A percentile compares a stretch with the other conserved stretches of the same genome.
phyloP scores from a whole-genome alignment of 306 rosid genomes.

The Potentilla sterilis region DNA sequence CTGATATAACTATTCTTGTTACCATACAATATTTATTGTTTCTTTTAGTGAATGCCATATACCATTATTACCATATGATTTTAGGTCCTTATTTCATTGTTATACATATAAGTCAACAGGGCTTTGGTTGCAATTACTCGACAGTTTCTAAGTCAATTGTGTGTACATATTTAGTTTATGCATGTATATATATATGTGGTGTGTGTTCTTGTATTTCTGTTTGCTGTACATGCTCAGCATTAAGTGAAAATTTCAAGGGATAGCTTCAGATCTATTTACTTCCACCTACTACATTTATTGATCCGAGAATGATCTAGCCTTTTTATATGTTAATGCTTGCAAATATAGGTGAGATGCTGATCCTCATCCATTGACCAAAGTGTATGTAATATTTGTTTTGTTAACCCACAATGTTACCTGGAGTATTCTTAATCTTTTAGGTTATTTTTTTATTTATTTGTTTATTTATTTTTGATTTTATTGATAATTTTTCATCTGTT shows the following conservation, averaged over 20 bases:
- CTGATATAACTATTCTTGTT: slow-evolving; percentile 4
- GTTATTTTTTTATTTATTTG: neutral
- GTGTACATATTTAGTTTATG: neutral
- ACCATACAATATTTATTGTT: neutral
- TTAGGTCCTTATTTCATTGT: neutral
- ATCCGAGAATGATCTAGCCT: neutral
- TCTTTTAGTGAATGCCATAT: neutral
- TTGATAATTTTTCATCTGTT: neutral
- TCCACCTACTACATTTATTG: neutral
- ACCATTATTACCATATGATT: neutral
- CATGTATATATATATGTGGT: neutral
- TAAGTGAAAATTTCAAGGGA: neutral
- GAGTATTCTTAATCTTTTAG: neutral
- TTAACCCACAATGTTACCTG: neutral
- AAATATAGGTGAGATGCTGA: neutral
- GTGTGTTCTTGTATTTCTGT: neutral
- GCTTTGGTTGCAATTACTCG: neutral
- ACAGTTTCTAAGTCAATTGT: neutral
- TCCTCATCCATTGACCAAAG: neutral
- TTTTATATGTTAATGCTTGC: neutral
- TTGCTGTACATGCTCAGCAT: neutral
- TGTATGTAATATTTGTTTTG: neutral
- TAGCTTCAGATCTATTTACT: neutral
- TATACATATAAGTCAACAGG: neutral
- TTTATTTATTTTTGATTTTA: neutral